phyloP scores from a whole-genome alignment of 129 eudicot genomes.

The Cynara cardunculus region DNA sequence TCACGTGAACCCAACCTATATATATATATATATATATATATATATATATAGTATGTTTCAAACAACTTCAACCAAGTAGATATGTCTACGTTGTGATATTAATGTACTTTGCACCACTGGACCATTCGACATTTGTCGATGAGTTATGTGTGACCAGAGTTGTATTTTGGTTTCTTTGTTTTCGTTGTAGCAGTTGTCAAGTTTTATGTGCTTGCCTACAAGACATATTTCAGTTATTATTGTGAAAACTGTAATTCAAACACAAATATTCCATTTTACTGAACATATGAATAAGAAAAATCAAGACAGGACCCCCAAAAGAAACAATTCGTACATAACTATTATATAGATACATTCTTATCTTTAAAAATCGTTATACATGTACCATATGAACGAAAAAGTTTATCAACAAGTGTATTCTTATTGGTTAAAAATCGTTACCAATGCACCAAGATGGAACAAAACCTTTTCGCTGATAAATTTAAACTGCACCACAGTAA shows the following conservation, averaged over 20 bases:
- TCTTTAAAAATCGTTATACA: not conserved
- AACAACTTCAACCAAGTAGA: not conserved
- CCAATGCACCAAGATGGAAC: not conserved
- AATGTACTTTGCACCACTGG: not conserved
- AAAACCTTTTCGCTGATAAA: not conserved
- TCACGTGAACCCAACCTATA: no score
- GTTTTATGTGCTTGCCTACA: not conserved
- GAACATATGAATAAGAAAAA: not conserved
- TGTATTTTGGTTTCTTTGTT: not conserved
- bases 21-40: no score
- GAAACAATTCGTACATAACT: not conserved
- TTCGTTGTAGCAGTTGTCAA: not conserved
- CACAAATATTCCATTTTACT: not conserved
- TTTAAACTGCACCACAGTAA: not conserved
- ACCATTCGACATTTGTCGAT: not conserved
- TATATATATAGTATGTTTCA: no score
- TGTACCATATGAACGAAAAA: not conserved
- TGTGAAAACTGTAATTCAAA: not conserved
- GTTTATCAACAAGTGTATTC: not conserved
- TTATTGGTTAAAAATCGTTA: not conserved
- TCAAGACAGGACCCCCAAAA: not conserved
- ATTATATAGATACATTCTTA: not conserved
- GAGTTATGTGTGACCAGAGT: not conserved
- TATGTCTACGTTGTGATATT: not conserved
- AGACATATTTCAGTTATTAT: not conserved